These are phyloP conservation scores for Solanum arcanum DNA, from an alignment of 257 asterid species.

Conservation along the genomic window DNA sequence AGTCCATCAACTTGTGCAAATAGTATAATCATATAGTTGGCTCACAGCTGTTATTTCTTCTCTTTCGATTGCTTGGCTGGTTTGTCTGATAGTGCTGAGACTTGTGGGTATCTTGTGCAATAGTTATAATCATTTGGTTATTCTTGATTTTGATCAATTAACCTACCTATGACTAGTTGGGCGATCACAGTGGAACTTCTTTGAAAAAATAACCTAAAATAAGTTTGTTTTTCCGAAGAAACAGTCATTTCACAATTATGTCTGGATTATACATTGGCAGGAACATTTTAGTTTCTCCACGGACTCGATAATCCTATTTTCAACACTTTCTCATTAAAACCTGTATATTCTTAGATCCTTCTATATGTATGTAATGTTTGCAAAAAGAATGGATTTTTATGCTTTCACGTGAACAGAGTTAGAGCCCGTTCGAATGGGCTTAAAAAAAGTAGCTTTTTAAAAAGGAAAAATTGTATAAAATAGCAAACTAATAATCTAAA, in stretches of 20 bases:
- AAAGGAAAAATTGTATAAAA: no score
- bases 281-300: not conserved
- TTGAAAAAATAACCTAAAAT: no score
- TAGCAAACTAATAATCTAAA: no score
- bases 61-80: not conserved
- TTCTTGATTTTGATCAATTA: not conserved
- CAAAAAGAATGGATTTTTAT: not conserved
- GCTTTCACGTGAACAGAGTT: not conserved
- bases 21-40: not conserved
- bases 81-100: not conserved
- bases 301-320: not conserved
- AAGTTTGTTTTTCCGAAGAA: not conserved
- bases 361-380: not conserved
- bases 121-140: not conserved
- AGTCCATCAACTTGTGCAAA: not conserved
- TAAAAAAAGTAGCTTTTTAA: no score
- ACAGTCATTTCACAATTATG: not conserved
- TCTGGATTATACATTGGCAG: not conserved
- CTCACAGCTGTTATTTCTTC: not conserved
- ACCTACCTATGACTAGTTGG: not conserved
- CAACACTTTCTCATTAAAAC: not conserved
- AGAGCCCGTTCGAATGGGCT: no score
- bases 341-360: not conserved
- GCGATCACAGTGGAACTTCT: not conserved
- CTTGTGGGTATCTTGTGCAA: not conserved